Evolutionary conservation across 495 filamentous ascomycete species (phyloP).

Genomic region (Xylaria castorea): DNA sequence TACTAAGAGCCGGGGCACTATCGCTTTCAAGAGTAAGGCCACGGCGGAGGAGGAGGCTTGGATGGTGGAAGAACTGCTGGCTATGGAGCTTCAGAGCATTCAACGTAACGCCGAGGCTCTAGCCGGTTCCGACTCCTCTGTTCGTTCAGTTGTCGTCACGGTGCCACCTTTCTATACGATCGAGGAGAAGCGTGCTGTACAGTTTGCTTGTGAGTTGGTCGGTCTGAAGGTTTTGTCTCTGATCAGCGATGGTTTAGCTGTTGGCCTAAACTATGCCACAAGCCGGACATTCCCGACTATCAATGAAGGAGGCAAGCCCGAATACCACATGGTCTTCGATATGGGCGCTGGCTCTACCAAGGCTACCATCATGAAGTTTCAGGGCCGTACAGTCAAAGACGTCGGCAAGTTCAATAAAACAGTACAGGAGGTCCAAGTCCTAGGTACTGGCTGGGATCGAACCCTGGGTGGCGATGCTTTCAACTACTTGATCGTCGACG

Average conservation of each 20-base stretch:
- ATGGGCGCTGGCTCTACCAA: constrained; percentile 98
- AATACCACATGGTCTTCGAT: constrained; percentile 92
- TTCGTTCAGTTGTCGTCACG: constrained; percentile 86
- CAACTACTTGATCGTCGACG: constrained; percentile 83
- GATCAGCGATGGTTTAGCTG: constrained; percentile 89
- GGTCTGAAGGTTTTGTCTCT: constrained; percentile 84
- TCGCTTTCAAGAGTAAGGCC: constrained; percentile 74
- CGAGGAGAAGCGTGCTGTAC: constrained; percentile 84
- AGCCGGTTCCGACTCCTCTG: constrained; percentile 76
- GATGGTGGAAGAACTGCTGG: constrained; percentile 89
- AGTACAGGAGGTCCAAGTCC: constrained; percentile 85
- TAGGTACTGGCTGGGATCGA: constrained; percentile 88
- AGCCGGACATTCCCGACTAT: constrained; percentile 85
- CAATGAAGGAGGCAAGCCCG: constrained; percentile 83
- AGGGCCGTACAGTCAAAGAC: constrained; percentile 88
- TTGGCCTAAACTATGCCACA: constrained; percentile 94
- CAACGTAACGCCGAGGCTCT: constrained; percentile 83
- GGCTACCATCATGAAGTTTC: constrained; percentile 90
- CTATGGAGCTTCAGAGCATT: constrained; percentile 94
- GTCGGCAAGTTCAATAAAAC: constrained; percentile 95
- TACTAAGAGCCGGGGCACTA: constrained; percentile 68
- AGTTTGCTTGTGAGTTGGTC: constrained; percentile 83
- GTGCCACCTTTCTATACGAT: constrained; percentile 89
- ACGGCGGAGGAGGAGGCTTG: constrained; percentile 72
- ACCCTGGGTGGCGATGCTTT: constrained; percentile 89